Evolutionary conservation across 2,329 filamentous ascomycete species (phyloP).

Genomic region (Akanthomyces muscarius): DNA sequence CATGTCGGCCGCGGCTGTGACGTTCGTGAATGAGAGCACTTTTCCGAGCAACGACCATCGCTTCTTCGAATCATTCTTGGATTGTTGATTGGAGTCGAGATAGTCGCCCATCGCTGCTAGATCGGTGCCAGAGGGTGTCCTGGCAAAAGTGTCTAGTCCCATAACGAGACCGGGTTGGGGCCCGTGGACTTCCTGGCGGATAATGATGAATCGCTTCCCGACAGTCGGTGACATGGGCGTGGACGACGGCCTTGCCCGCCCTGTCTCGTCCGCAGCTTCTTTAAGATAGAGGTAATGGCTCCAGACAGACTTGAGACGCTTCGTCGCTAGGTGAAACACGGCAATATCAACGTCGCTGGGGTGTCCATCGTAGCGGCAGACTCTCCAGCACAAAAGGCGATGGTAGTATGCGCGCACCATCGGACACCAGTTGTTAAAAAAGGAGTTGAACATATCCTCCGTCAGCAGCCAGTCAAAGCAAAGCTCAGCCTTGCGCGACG

Average conservation of each 20-base stretch:
- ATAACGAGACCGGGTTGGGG: slow-evolving; percentile 46
- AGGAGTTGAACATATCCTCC: slow-evolving; percentile 69
- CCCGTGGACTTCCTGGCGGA: slow-evolving; percentile 65
- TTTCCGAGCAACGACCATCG: slow-evolving; percentile 62
- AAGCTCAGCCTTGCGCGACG: slow-evolving; percentile 62
- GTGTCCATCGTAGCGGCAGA: slow-evolving; percentile 71
- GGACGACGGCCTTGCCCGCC: slow-evolving; percentile 62
- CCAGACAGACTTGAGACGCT: slow-evolving; percentile 70
- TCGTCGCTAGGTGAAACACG: slow-evolving; percentile 62
- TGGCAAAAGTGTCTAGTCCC: slow-evolving; percentile 46
- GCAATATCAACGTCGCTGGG: slow-evolving; percentile 63
- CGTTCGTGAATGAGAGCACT: slow-evolving; percentile 44
- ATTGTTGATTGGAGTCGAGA: slow-evolving; percentile 23
- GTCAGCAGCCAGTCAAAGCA: slow-evolving; percentile 74
- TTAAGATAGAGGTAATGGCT: slow-evolving; percentile 74
- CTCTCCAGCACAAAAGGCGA: slow-evolving; percentile 82
- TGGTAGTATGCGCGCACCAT: slow-evolving; percentile 95
- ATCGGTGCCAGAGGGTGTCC: slow-evolving; percentile 25
- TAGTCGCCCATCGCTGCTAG: slow-evolving; percentile 23
- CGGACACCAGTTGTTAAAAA: slow-evolving; percentile 92
- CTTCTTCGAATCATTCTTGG: slow-evolving; percentile 47
- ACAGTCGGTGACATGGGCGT: slow-evolving; percentile 81
- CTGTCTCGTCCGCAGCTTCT: slow-evolving; percentile 56
- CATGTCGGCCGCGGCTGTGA: slow-evolving; percentile 21
- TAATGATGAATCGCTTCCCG: slow-evolving; percentile 81